phyloP scores from a whole-genome alignment of 805 yeast species.

The Scheffersomyces lignosus region DNA sequence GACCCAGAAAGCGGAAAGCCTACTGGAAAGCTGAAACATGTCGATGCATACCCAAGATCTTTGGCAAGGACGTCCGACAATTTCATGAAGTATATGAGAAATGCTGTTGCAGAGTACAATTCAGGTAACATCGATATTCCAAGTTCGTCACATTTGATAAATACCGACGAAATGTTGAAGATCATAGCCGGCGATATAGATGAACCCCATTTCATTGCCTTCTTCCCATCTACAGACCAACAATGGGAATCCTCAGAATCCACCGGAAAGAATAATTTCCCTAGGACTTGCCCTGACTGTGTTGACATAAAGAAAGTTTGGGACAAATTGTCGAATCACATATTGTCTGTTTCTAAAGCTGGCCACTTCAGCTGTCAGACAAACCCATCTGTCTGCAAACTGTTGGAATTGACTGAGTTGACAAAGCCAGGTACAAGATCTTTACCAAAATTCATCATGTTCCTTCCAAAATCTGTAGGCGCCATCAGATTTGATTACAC shows the following conservation, averaged over 20 bases:
- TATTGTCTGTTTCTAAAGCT: slow-evolving; percentile 37
- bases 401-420: slow-evolving; percentile 46
- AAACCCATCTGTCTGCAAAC: slow-evolving; percentile 50
- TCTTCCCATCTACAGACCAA: slow-evolving; percentile 60
- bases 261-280: slow-evolving; percentile 35
- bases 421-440: slow-evolving; percentile 10
- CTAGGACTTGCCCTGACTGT: slow-evolving; percentile 47
- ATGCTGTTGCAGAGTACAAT: slow-evolving; percentile 49
- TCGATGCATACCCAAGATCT: slow-evolving; percentile 47
- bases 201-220: slow-evolving; percentile 57
- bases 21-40: slow-evolving; percentile 28
- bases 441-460: slow-evolving; percentile 46
- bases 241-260: slow-evolving; percentile 34
- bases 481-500: slow-evolving; percentile 50
- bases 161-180: slow-evolving; percentile 43
- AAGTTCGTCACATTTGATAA: slow-evolving; percentile 40
- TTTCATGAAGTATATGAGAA: slow-evolving; percentile 53
- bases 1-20: slow-evolving; percentile 24
- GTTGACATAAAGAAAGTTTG: slow-evolving; percentile 53
- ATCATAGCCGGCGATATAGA: slow-evolving; percentile 51
- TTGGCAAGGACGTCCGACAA: slow-evolving; percentile 48
- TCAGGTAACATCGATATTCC: slow-evolving; percentile 38
- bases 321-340: slow-evolving; percentile 54
- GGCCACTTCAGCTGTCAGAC: slow-evolving; percentile 64
- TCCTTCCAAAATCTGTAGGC: slow-evolving; percentile 52